phyloP scores from a whole-genome alignment of 202 grass and related monocot genomes.

The Carex sylvatica region DNA sequence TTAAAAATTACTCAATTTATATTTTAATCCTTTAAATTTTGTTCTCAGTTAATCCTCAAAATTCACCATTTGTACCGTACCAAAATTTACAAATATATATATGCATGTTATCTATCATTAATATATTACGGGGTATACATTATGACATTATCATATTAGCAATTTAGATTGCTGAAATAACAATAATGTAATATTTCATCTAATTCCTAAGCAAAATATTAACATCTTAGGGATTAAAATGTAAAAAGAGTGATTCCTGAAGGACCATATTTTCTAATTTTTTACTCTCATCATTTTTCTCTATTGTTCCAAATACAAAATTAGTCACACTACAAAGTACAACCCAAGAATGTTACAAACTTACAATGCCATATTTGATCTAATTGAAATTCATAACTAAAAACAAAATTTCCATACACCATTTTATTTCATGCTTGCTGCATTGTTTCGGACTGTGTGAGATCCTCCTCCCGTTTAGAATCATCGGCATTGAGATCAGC shows the following conservation, averaged over 20 bases:
- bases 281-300: background rate
- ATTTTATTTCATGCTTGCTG: background rate
- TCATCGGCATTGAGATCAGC: background rate
- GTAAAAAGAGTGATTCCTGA: background rate
- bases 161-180: background rate
- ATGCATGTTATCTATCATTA: too few species aligned
- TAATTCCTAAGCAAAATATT: background rate
- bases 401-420: conserved; percentile 8
- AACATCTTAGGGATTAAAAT: background rate
- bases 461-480: background rate
- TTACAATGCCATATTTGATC: background rate
- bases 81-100: too few species aligned
- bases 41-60: too few species aligned
- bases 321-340: background rate
- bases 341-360: background rate
- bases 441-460: background rate
- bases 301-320: conserved; percentile 1
- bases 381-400: background rate
- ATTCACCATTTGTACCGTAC: too few species aligned
- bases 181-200: background rate
- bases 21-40: too few species aligned
- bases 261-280: background rate
- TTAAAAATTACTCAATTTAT: too few species aligned
- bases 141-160: background rate
- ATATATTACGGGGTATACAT: background rate